Base-by-base conservation (phyloP, 306 rosid species). In the Morella rubra region DNA sequence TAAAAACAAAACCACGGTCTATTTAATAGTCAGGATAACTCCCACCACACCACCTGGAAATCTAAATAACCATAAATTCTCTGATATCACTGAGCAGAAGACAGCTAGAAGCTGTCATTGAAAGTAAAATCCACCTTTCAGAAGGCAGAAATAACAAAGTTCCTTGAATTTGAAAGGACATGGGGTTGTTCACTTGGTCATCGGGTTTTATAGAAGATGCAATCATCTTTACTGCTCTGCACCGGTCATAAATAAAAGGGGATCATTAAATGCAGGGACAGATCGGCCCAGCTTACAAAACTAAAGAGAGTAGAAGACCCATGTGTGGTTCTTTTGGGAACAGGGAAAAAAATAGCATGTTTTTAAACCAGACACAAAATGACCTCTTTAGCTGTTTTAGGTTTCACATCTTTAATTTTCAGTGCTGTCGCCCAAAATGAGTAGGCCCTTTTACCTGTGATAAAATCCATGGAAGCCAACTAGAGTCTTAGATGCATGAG, bases 31-130 rank as follows among this genome's bases (percentile, higher is more conserved):
- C 20, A 66, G 14, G 50, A 71, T 74, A 78, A 78, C 84, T 79
- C 76, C 77, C 76, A 83, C 83, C 77, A 83, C 89, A 83, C 85
- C 85, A 84, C 93, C 93, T 87, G 91, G 85, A 86, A 89, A 82
- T 86, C 78, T 69, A 86, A 88, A 81, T 45, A 79, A 56, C 80
- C 82, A 89, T 93, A 75, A 89, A 85, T 88, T 87, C 80, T 87
- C 93, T 85, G 97, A 91, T 96, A 84, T 73, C 45, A 62, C 81
- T 58, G 76, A 74, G 88, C 76, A 86, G 91, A 81, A 76, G 87
- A 81, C 86, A 91, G 97, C 83, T 87, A 86, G 96, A 90, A 85
- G 85, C 82, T 81, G 91, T 85, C 86, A 87, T 77, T 83, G 91
- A 88, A 88, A 88, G 87, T 78, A 93, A 90, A 89, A 86, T 72